phyloP scores from a whole-genome alignment of 805 yeast genomes.

The Schizosaccharomyces japonicus region DNA sequence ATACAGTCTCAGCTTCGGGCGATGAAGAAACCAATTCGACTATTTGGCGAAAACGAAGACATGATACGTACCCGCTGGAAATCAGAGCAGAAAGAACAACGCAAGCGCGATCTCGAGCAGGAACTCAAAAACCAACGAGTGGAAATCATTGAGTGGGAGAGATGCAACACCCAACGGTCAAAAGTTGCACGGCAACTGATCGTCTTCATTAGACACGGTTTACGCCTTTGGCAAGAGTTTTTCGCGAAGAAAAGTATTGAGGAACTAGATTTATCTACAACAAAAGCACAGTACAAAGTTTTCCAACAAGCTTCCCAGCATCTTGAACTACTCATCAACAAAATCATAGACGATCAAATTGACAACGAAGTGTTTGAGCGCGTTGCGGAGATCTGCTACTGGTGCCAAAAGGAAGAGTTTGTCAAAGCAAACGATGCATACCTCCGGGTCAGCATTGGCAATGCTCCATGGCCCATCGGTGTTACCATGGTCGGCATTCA shows the following conservation, averaged over 20 bases:
- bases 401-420: slow-evolving; percentile 32
- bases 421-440: slow-evolving; percentile 41
- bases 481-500: slow-evolving; percentile 60
- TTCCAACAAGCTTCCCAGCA: slow-evolving; percentile 11
- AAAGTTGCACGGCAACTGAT: slow-evolving; percentile 29
- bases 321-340: slow-evolving; percentile 27
- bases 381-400: slow-evolving; percentile 33
- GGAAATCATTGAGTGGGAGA: slow-evolving; percentile 8
- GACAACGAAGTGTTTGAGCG: slow-evolving; percentile 25
- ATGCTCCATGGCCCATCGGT: slow-evolving; percentile 85
- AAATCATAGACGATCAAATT: slow-evolving; percentile 24
- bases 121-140: slow-evolving; percentile 8
- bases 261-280: not conserved
- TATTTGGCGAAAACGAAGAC: slow-evolving; percentile 13
- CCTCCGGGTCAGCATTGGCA: slow-evolving; percentile 56
- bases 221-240: slow-evolving; percentile 18
- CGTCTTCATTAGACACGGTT: slow-evolving; percentile 24
- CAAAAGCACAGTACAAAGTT: slow-evolving; percentile 11
- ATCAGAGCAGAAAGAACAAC: not conserved
- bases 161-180: slow-evolving; percentile 12
- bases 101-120: not conserved
- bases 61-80: slow-evolving; percentile 12
- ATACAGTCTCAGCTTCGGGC: slow-evolving; percentile 12
- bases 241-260: slow-evolving; percentile 7
- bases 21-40: slow-evolving; percentile 12